These are phyloP conservation scores for Arachis stenosperma DNA, from an alignment of 306 rosid species.

Conservation along the genomic window DNA sequence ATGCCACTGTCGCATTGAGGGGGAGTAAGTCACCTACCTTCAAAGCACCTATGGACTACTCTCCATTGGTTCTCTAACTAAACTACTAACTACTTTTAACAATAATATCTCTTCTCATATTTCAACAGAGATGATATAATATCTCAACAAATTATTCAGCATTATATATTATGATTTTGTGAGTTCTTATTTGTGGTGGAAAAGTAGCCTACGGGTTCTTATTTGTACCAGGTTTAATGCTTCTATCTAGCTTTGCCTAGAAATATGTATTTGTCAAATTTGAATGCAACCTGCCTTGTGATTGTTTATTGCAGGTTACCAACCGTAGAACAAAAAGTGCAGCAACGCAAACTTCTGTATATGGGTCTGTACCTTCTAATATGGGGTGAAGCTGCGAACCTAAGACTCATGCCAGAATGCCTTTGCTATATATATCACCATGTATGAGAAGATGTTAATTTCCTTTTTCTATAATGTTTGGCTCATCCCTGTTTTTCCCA, in stretches of 20 bases:
- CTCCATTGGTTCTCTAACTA: no score
- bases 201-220: not conserved
- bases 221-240: conserved; percentile 15
- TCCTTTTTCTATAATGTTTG: no score
- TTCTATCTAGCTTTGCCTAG: conserved; percentile 1
- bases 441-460: conserved; percentile 47
- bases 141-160: no score
- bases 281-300: conserved; percentile 12
- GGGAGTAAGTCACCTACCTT: no score
- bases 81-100: no score
- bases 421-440: conserved; percentile 98
- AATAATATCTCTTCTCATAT: no score
- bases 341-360: conserved; percentile 93
- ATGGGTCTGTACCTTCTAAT: conserved; percentile 98
- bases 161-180: conserved; percentile 1
- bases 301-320: conserved; percentile 77
- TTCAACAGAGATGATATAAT: no score
- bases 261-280: conserved; percentile 7
- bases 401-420: conserved; percentile 99
- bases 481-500: no score
- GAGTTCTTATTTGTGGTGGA: not conserved
- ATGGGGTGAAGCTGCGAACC: conserved; percentile 99
- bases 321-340: conserved; percentile 98
- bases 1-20: no score
- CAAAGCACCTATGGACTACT: no score